Percentiles rank a stretch among this genome's conserved stretches.
These are phyloP conservation scores for Paramarasmius palmivorus DNA, from an alignment of 1,284 basidiomycete species.

Conservation along the genomic window DNA sequence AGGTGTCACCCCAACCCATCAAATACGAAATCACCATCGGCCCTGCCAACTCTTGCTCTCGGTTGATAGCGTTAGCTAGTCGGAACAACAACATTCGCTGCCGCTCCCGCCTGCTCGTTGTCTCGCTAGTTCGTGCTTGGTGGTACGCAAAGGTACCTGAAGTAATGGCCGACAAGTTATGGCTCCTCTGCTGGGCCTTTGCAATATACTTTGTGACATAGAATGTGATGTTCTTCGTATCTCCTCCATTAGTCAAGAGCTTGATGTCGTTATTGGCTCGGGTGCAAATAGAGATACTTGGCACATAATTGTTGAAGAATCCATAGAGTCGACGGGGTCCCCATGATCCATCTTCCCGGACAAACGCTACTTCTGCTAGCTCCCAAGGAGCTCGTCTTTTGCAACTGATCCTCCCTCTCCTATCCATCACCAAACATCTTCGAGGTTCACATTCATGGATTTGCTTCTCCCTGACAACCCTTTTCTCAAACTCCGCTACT, in stretches of 20 bases:
- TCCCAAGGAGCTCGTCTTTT: slow-evolving; percentile 37
- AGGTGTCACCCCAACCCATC: slow-evolving; percentile 35
- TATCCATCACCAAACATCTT: slow-evolving; percentile 21
- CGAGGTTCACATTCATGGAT: slow-evolving; percentile 29
- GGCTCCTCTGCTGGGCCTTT: slow-evolving; percentile 26
- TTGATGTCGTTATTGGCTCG: slow-evolving; percentile 31
- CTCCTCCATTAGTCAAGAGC: slow-evolving; percentile 24
- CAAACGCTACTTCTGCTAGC: slow-evolving; percentile 17
- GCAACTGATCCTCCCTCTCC: slow-evolving; percentile 25
- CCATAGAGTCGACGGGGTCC: slow-evolving; percentile 19
- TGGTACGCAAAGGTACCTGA: slow-evolving; percentile 29
- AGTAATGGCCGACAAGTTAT: slow-evolving; percentile 33
- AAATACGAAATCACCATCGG: slow-evolving; percentile 32
- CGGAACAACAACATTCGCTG: slow-evolving; percentile 25
- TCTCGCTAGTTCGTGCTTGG: slow-evolving; percentile 12
- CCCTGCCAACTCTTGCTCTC: slow-evolving; percentile 31
- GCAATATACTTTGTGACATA: slow-evolving; percentile 29
- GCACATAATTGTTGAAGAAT: slow-evolving; percentile 27
- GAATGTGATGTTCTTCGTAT: slow-evolving; percentile 23
- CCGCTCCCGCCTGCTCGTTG: slow-evolving; percentile 17
- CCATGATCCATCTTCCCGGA: slow-evolving; percentile 28
- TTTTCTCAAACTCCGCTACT: slow-evolving; percentile 2
- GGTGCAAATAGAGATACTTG: slow-evolving; percentile 2
- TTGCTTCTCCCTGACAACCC: slow-evolving; percentile 26
- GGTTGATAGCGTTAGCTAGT: slow-evolving; percentile 25